These are phyloP conservation scores for Nepenthes mirabilis DNA, from an alignment of 148 eudicot genomes.

Conservation along the genomic window DNA sequence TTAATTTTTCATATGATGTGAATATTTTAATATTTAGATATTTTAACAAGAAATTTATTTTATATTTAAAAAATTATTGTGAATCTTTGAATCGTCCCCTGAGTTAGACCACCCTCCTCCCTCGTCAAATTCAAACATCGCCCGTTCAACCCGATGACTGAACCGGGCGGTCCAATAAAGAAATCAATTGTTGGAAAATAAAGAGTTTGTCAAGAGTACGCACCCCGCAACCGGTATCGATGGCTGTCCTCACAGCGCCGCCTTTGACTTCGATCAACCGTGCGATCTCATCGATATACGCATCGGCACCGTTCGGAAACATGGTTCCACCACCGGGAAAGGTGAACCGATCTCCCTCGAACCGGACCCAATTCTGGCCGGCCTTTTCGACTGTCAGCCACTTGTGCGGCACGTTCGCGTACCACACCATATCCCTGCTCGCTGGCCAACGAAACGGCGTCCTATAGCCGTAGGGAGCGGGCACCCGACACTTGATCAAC, in stretches of 20 bases:
- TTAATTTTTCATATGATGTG: no score
- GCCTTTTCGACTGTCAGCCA: slow-evolving; percentile 83
- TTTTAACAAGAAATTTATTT: no score
- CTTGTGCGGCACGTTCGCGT: slow-evolving; percentile 77
- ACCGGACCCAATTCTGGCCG: slow-evolving; percentile 81
- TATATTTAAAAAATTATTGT: no score
- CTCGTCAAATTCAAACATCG: no score
- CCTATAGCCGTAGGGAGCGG: slow-evolving; percentile 54
- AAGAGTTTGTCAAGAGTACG: no score
- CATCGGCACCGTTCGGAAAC: neutral
- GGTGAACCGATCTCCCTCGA: slow-evolving; percentile 22
- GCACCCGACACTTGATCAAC: slow-evolving; percentile 38
- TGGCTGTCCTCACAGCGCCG: neutral
- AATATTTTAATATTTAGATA: no score
- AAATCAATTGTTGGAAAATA: no score
- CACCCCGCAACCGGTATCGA: neutral
- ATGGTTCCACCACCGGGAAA: neutral
- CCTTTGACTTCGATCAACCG: neutral
- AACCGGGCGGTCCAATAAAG: no score
- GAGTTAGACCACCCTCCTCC: no score
- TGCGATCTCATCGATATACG: neutral
- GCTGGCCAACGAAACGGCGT: slow-evolving; percentile 74
- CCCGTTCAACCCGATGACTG: no score
- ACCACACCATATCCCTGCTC: slow-evolving; percentile 63
- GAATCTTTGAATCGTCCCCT: no score